A percentile compares a stretch with the other conserved stretches of the same genome.
phyloP scores from a whole-genome alignment of 2,329 filamentous ascomycete species.

The Penicillium digitatum region DNA sequence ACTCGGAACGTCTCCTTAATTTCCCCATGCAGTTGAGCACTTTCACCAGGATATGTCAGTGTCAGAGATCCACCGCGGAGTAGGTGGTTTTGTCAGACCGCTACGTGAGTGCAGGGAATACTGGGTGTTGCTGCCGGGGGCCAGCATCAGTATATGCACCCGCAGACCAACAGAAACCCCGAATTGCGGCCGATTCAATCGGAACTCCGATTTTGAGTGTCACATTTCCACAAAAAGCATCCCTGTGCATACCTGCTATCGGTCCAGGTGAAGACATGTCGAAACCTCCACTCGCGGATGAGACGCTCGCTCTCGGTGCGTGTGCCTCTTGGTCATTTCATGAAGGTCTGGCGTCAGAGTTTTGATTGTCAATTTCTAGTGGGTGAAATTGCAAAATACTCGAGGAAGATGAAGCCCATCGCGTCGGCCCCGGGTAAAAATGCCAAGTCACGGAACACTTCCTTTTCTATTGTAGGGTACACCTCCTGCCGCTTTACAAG shows the following conservation, averaged over 20 bases:
- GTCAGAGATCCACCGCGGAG: constrained; percentile 56
- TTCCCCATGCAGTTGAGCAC: constrained; percentile 23
- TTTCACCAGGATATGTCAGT: constrained; percentile 55
- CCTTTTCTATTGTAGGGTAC: background rate
- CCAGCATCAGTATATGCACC: background rate
- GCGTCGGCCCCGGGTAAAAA: background rate
- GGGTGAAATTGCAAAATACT: background rate
- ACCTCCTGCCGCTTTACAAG: background rate
- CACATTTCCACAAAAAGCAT: too few relatives aligned
- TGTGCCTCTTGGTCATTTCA: constrained; percentile 34
- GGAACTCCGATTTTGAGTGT: background rate
- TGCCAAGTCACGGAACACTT: background rate
- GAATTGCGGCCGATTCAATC: background rate
- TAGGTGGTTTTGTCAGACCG: constrained; percentile 57
- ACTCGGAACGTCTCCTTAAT: constrained; percentile 52
- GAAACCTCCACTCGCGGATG: constrained; percentile 58
- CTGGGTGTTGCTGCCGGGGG: constrained; percentile 50
- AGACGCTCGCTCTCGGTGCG: constrained; percentile 50
- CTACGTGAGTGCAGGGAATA: constrained; percentile 58
- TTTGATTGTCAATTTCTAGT: too few relatives aligned
- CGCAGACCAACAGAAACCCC: background rate
- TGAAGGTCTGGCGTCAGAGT: background rate
- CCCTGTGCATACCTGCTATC: constrained; percentile 49
- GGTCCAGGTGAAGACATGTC: constrained; percentile 59
- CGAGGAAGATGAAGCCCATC: background rate